Evolutionary conservation across 257 asterid species (phyloP).

Genomic region (Jasminum sambac): DNA sequence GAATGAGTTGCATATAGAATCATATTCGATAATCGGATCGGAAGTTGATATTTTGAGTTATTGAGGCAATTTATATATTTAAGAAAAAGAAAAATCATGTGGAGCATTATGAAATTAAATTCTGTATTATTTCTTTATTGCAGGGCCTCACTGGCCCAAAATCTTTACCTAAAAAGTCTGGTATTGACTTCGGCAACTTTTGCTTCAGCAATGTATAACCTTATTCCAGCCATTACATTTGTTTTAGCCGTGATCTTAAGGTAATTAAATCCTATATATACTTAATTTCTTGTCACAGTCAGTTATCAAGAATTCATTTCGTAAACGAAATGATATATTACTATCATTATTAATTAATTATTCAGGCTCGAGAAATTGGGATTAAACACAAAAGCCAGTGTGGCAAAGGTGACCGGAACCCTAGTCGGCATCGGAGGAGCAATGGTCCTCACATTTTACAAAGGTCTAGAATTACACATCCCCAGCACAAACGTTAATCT

Average conservation of each 20-base stretch:
- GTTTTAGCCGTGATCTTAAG: conserved; percentile 47
- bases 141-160: conserved; percentile 73
- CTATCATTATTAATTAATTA: too few species aligned
- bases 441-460: conserved; percentile 69
- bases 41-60: background rate
- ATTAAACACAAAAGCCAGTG: conserved; percentile 59
- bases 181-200: conserved; percentile 59
- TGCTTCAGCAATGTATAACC: conserved; percentile 63
- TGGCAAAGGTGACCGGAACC: conserved; percentile 71
- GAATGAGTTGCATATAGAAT: background rate
- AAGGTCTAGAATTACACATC: conserved; percentile 49
- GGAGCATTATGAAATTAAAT: background rate
- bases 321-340: background rate
- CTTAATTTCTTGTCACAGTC: background rate
- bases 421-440: conserved; percentile 67
- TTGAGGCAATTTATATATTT: background rate
- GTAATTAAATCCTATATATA: conserved; percentile 23
- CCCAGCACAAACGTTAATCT: conserved; percentile 56
- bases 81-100: too few species aligned
- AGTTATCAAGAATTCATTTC: background rate
- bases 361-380: conserved; percentile 63
- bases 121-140: conserved; percentile 2
- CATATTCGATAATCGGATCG: background rate
- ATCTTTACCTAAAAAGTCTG: conserved; percentile 49
- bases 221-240: conserved; percentile 68